Evolutionary conservation across 2,329 filamentous ascomycete genomes (phyloP).

Genomic region (Stemphylium vesicarium): DNA sequence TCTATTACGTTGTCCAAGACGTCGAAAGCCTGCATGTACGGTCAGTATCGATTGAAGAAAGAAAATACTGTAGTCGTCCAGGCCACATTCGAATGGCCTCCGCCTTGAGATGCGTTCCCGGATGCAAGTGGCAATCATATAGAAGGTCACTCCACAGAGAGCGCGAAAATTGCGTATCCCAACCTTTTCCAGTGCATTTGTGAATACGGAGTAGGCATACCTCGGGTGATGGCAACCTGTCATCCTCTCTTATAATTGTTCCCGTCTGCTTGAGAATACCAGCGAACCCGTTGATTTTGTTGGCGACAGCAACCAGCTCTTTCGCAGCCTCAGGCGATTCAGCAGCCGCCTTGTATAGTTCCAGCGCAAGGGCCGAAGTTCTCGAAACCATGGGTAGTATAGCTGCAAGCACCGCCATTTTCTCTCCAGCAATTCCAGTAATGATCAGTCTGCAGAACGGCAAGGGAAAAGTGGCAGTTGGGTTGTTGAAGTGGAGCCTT

Average conservation of each 20-base stretch:
- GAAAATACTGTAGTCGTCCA: neutral
- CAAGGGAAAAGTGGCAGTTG: conserved; percentile 8
- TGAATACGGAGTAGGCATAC: conserved; percentile 25
- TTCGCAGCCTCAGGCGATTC: conserved; percentile 30
- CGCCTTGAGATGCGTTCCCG: too few relatives aligned
- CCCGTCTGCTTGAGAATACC: conserved; percentile 49
- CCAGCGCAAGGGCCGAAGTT: conserved; percentile 42
- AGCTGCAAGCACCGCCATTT: conserved; percentile 47
- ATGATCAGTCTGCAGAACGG: neutral
- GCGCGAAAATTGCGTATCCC: neutral
- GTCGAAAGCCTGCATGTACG: conserved; percentile 37
- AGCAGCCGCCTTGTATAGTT: conserved; percentile 42
- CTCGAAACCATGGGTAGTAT: conserved; percentile 45
- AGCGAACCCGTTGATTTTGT: conserved; percentile 44
- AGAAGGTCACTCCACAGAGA: neutral
- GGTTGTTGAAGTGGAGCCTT: conserved; percentile 11
- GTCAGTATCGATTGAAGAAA: conserved; percentile 9
- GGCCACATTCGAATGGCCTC: neutral
- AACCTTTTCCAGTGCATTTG: neutral
- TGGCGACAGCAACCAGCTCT: conserved; percentile 40
- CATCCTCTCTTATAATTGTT: conserved; percentile 47
- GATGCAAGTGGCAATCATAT: neutral
- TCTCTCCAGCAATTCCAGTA: neutral
- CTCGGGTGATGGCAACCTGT: conserved; percentile 44
- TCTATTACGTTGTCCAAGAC: conserved; percentile 43